Conservation (phyloP, 2,329 filamentous ascomycete species). For the Xylariaceae sp. region DNA sequence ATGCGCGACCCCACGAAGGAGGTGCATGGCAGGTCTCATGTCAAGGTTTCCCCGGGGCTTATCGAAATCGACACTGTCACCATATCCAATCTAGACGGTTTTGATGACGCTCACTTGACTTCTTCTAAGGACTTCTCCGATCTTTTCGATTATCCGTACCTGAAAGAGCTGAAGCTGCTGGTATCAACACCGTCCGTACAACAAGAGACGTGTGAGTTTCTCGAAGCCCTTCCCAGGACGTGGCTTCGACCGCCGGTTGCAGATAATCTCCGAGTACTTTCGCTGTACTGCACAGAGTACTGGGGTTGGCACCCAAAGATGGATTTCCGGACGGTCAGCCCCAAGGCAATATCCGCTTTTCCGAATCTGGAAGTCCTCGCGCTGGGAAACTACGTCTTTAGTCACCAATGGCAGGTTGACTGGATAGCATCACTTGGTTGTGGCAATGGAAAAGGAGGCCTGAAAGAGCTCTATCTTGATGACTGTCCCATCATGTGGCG, state of each 20-base stretch:
- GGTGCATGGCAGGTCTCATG: no score
- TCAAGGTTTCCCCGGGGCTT: neutral
- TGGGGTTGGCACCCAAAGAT: slow-evolving; percentile 37
- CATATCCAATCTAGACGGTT: slow-evolving; percentile 3
- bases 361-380: slow-evolving; percentile 35
- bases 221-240: slow-evolving; percentile 9
- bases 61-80: slow-evolving; percentile 6
- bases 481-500: slow-evolving; percentile 34
- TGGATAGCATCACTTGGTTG: slow-evolving; percentile 37
- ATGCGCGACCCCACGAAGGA: no score
- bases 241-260: slow-evolving; percentile 19
- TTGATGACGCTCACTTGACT: slow-evolving; percentile 4
- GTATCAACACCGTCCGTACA: neutral
- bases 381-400: slow-evolving; percentile 38
- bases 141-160: slow-evolving; percentile 3
- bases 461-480: slow-evolving; percentile 39
- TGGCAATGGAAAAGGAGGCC: slow-evolving; percentile 22
- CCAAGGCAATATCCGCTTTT: slow-evolving; percentile 19
- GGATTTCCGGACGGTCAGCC: slow-evolving; percentile 25
- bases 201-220: slow-evolving; percentile 13
- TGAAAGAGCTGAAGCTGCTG: slow-evolving; percentile 7
- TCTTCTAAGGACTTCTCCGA: neutral
- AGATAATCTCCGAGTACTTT: slow-evolving; percentile 30
- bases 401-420: slow-evolving; percentile 40
- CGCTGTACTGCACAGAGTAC: slow-evolving; percentile 31